Evolutionary conservation across 1,284 basidiomycete genomes (phyloP).

Genomic region (Heliocybe sulcata): DNA sequence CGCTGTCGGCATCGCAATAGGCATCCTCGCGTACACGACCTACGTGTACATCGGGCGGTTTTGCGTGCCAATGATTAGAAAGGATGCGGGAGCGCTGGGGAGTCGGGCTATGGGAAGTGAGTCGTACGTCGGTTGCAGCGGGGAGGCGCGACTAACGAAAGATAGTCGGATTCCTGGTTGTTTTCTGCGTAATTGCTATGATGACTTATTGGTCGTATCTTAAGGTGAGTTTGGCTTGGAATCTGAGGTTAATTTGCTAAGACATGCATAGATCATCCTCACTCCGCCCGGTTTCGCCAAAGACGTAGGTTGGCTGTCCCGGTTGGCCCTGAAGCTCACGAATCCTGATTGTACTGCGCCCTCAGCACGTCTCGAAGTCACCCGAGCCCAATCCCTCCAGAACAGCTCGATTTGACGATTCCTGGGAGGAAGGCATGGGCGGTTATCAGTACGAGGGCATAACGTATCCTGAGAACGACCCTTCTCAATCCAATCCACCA

Average conservation of each 20-base stretch:
- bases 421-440: not conserved
- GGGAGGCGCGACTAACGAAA: slow-evolving; percentile 3
- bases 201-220: slow-evolving; percentile 71
- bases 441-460: slow-evolving; percentile 1
- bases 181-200: slow-evolving; percentile 53
- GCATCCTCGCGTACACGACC: slow-evolving; percentile 49
- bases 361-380: not conserved
- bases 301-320: slow-evolving; percentile 40
- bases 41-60: slow-evolving; percentile 71
- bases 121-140: slow-evolving; percentile 20
- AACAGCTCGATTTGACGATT: slow-evolving; percentile 4
- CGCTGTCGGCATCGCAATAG: slow-evolving; percentile 42
- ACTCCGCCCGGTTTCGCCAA: slow-evolving; percentile 64
- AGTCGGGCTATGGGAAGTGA: slow-evolving; percentile 48
- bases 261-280: slow-evolving; percentile 39
- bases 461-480: not conserved
- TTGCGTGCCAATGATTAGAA: slow-evolving; percentile 55
- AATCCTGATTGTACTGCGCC: slow-evolving; percentile 1
- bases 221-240: slow-evolving; percentile 34
- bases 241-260: not conserved
- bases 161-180: slow-evolving; percentile 50
- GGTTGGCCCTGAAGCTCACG: slow-evolving; percentile 7
- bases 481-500: not conserved
- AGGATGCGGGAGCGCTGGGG: slow-evolving; percentile 30
- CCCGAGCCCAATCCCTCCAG: slow-evolving; percentile 1